Evolutionary conservation across 176 grass and related monocot species (phyloP).

Genomic region (Carex littledalei): DNA sequence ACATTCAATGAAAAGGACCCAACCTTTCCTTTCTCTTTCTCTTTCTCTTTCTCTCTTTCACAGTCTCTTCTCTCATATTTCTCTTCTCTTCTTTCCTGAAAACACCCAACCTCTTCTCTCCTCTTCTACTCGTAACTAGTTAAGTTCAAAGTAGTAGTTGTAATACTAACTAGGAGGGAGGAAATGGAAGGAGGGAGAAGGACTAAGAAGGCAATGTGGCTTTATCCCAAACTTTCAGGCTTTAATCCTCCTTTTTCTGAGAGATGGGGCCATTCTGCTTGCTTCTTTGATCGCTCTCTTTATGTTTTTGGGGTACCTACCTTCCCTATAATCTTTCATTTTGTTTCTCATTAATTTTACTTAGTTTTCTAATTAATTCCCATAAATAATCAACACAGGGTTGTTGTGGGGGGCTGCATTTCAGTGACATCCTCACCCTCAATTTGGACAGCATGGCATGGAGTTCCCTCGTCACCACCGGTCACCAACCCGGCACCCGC

Average conservation of each 20-base stretch:
- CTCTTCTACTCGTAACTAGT: not conserved
- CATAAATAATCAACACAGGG: conserved; percentile 26
- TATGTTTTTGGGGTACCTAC: conserved; percentile 83
- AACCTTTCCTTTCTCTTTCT: not conserved
- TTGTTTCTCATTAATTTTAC: no score
- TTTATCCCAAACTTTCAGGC: conserved; percentile 81
- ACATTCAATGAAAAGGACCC: no score
- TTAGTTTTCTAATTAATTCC: no score
- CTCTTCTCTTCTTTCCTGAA: conserved; percentile 30
- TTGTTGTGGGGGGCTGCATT: conserved; percentile 93
- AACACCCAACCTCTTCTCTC: not conserved
- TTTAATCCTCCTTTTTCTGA: conserved; percentile 65
- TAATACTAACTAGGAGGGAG: not conserved
- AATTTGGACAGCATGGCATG: conserved; percentile 84
- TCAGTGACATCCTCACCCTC: conserved; percentile 74
- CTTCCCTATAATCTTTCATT: no score
- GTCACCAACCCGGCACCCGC: conserved; percentile 67
- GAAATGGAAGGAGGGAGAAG: conserved; percentile 23
- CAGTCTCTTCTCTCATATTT: conserved; percentile 19
- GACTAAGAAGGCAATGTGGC: conserved; percentile 89
- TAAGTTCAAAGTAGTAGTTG: not conserved
- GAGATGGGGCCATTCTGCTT: conserved; percentile 96
- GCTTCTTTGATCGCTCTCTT: conserved; percentile 68
- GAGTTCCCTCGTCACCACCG: conserved; percentile 67
- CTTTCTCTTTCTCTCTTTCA: not conserved